These are phyloP conservation scores for Pyrenochaeta sp. DNA, from an alignment of 2,329 filamentous ascomycete genomes.

Conservation along the genomic window DNA sequence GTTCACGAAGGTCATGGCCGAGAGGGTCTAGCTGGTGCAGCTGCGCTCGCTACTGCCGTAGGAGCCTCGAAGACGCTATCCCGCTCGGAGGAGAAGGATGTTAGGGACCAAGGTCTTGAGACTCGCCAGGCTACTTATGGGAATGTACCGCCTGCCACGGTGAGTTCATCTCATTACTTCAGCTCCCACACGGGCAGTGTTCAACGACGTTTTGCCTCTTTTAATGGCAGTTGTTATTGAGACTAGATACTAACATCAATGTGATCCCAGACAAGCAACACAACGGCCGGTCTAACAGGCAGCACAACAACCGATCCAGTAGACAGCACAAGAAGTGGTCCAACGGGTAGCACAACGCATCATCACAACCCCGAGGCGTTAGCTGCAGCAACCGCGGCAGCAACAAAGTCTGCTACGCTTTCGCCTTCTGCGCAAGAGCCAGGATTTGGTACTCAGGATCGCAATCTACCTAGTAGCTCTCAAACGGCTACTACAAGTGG, in stretches of 20 bases:
- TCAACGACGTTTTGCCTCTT: neutral
- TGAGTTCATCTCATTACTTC: neutral
- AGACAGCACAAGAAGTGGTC: neutral
- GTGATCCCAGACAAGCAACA: conserved; percentile 1
- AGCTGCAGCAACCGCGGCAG: conserved; percentile 20
- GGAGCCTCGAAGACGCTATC: conserved; percentile 28
- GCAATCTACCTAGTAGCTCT: conserved; percentile 21
- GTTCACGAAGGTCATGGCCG: conserved; percentile 16
- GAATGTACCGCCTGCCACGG: conserved; percentile 1
- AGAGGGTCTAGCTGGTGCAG: conserved; percentile 42
- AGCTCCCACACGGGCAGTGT: neutral
- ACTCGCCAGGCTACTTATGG: conserved; percentile 4
- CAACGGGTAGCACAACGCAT: conserved; percentile 5
- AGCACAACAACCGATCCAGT: neutral
- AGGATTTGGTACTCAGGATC: conserved; percentile 25
- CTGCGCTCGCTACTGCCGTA: conserved; percentile 28
- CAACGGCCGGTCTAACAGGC: neutral
- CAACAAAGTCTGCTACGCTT: conserved; percentile 10
- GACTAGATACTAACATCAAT: neutral
- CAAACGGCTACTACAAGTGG: neutral
- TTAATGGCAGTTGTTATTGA: neutral
- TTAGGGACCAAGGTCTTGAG: conserved; percentile 6
- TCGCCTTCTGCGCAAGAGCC: conserved; percentile 14
- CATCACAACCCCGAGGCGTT: conserved; percentile 29
- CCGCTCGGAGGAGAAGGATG: conserved; percentile 12